Evolutionary conservation across 208 protist genomes (phyloP).

Genomic region (Acanthamoeba triangularis): DNA sequence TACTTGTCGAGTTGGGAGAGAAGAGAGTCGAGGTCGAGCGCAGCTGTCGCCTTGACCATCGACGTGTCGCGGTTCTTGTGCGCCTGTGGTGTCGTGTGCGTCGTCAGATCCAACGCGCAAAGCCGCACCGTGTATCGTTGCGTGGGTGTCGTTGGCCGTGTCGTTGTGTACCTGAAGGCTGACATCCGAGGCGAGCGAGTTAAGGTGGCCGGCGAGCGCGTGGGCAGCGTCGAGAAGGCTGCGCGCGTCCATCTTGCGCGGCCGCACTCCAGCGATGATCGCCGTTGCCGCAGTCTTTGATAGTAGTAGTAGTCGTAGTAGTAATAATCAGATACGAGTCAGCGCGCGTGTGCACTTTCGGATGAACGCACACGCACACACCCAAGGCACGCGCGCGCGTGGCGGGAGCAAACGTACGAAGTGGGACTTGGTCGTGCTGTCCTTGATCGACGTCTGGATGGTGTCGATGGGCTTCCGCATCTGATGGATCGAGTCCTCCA

Average conservation of each 20-base stretch:
- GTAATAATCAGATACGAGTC: not conserved
- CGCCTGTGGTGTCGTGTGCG: not conserved
- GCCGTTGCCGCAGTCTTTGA: not conserved
- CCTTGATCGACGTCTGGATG: constrained; percentile 20
- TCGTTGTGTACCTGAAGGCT: not conserved
- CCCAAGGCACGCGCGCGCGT: not conserved
- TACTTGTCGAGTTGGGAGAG: constrained; percentile 43
- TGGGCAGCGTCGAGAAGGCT: constrained; percentile 48
- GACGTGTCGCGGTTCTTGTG: constrained; percentile 39
- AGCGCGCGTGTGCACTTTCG: not conserved
- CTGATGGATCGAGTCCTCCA: constrained; percentile 34
- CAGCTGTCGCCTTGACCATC: constrained; percentile 12
- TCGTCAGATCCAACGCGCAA: not conserved
- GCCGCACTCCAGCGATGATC: not conserved
- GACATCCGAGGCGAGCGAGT: not conserved
- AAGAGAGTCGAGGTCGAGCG: constrained; percentile 60
- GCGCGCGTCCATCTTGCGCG: constrained; percentile 50
- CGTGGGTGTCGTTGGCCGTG: not conserved
- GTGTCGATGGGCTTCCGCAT: constrained; percentile 23
- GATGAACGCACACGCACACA: not conserved
- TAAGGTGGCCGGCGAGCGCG: constrained; percentile 20
- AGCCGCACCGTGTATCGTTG: too few species aligned
- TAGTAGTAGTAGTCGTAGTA: too few species aligned
- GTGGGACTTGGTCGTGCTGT: not conserved
- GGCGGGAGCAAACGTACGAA: not conserved